Conservation (phyloP, 495 filamentous ascomycete genomes). For the Trichodelitschia bisporula region DNA sequence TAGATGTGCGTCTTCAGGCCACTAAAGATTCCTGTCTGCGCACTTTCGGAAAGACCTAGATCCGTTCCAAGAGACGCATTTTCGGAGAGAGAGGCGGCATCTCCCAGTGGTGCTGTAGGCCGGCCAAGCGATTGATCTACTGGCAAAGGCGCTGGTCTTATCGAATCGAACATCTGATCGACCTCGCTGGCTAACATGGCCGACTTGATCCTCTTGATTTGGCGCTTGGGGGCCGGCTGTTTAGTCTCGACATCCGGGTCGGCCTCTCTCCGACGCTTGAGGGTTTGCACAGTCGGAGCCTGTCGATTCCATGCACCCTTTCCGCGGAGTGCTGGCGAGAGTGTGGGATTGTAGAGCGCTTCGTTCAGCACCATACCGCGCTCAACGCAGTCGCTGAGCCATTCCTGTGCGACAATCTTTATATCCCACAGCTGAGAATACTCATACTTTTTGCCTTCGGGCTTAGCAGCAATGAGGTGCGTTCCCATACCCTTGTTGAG, state of each 20-base stretch:
- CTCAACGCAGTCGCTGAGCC: conserved; percentile 64
- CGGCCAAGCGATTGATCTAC: background rate
- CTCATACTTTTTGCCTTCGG: conserved; percentile 69
- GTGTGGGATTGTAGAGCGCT: conserved; percentile 45
- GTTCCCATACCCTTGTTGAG: conserved; percentile 67
- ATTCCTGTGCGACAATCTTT: conserved; percentile 53
- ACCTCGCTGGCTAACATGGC: conserved; percentile 9
- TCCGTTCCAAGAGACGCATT: background rate
- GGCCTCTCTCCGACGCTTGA: conserved; percentile 20
- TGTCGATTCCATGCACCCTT: conserved; percentile 44
- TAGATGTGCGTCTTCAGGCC: background rate
- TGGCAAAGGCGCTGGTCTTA: background rate
- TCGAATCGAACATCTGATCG: conserved; percentile 14
- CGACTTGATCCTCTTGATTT: too few relatives aligned
- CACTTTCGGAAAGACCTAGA: background rate
- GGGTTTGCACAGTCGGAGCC: conserved; percentile 5
- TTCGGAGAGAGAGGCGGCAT: background rate
- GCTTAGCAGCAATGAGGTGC: conserved; percentile 55
- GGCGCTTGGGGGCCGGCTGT: background rate
- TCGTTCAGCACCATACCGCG: conserved; percentile 91
- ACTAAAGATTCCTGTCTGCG: background rate
- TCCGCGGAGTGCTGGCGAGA: conserved; percentile 46
- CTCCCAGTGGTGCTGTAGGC: background rate
- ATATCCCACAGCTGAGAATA: conserved; percentile 61
- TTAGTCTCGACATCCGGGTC: conserved; percentile 14